These are phyloP conservation scores for Myriosclerotinia curreyana DNA, from an alignment of 2,329 filamentous ascomycete genomes.

Conservation along the genomic window DNA sequence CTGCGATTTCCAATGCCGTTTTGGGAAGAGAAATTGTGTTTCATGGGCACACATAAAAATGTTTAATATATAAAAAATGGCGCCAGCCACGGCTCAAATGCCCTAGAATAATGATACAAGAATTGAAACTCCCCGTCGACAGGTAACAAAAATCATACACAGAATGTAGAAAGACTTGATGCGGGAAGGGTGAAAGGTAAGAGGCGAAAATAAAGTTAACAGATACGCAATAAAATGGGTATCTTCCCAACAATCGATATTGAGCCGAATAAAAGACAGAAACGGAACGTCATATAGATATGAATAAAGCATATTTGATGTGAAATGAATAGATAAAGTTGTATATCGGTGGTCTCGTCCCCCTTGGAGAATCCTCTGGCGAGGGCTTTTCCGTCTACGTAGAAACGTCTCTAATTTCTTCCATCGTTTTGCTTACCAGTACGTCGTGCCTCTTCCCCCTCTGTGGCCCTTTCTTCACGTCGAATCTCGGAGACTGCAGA, in stretches of 20 bases:
- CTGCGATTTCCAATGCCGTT: slow-evolving; percentile 3
- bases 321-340: slow-evolving; percentile 14
- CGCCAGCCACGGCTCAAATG: background rate
- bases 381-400: background rate
- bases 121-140: slow-evolving; percentile 16
- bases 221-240: slow-evolving; percentile 20
- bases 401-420: slow-evolving; percentile 38
- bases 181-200: slow-evolving; percentile 10
- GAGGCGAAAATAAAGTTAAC: background rate
- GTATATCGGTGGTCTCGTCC: slow-evolving; percentile 1
- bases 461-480: slow-evolving; percentile 27
- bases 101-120: slow-evolving; percentile 17
- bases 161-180: slow-evolving; percentile 13
- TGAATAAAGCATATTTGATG: slow-evolving; percentile 10
- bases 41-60: background rate
- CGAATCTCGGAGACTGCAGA: slow-evolving; percentile 16
- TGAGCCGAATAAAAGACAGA: slow-evolving; percentile 12
- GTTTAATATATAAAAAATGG: background rate
- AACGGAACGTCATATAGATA: slow-evolving; percentile 6
- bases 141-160: slow-evolving; percentile 16
- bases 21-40: slow-evolving; percentile 7
- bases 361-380: background rate
- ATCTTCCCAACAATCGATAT: slow-evolving; percentile 23
- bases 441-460: slow-evolving; percentile 37
- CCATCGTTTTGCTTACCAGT: slow-evolving; percentile 37